Evolutionary conservation across 23 red algal species (phyloP), one percentile per base, ranked within the genome.

Genomic region (Gracilaria vermiculophylla): DNA sequence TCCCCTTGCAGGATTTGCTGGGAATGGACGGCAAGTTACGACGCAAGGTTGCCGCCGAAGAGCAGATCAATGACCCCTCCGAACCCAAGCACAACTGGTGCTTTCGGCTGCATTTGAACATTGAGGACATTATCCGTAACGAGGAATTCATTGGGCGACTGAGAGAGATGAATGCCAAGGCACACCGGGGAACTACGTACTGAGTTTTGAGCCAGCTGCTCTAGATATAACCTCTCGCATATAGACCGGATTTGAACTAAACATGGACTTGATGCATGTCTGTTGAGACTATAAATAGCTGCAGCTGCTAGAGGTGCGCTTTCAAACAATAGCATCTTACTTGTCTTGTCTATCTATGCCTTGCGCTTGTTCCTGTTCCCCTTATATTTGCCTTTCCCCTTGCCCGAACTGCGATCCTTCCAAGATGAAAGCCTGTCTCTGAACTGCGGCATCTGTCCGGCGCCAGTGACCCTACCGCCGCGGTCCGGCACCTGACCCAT

Each of bases 1-100:
- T 94, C 36, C 89, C 93, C 21, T 72, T 98, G 44, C 96, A 98
- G 67, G 96, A 98, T 73, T 67, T 95, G 64, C 72, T 98, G 34
- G 92, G 69, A 1, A 92, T 98, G n/a, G 96, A 98, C 81, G 86
- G 14, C 41, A 69, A 83, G 20, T 31, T 98, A 47, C 79, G 87
- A 60, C 75, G 92, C 24, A 48, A 55, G 35, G 61, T 77, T 17
- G 91, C 95, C 4, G 33, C 71, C 19, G 96, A 94, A 32, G 96
- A 98, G 82, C 92, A 94, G 81, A 95, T 95, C 67, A 98, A 98
- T 40, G 82, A 88, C 41, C 92, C 96, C 10, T 82, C 80, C 2
- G 45, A 95, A 66, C 87, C 96, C 0, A 48, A 81, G 3, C 96
- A 95, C 60, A 88, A 87, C 50, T 98, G 96, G 96, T 67, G 88